These are phyloP conservation scores for Talaromyces proteolyticus DNA, from an alignment of 495 filamentous ascomycete species.

Conservation along the genomic window DNA sequence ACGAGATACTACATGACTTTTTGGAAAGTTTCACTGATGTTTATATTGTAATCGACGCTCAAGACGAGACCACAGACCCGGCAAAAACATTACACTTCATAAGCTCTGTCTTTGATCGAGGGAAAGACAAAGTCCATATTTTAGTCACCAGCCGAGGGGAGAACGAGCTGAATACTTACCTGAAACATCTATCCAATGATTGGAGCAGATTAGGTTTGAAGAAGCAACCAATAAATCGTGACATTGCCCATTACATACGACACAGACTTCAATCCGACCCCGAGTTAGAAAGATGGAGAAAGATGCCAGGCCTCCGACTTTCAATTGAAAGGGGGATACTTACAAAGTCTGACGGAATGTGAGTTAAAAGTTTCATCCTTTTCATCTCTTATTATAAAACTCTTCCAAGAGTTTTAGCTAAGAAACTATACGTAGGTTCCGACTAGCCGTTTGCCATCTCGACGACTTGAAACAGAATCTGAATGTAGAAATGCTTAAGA, in stretches of 20 bases:
- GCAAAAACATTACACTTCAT: background rate
- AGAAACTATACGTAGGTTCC: constrained; percentile 21
- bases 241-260: constrained; percentile 24
- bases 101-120: background rate
- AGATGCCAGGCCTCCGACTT: background rate
- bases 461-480: constrained; percentile 14
- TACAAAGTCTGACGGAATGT: constrained; percentile 7
- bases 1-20: background rate
- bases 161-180: constrained; percentile 9
- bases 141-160: constrained; percentile 32
- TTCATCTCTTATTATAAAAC: too few species aligned
- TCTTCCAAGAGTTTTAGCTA: constrained; percentile 5
- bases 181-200: background rate
- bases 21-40: constrained; percentile 9
- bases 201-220: constrained; percentile 7
- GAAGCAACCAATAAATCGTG: constrained; percentile 18
- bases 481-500: constrained; percentile 18
- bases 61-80: constrained; percentile 16
- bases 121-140: constrained; percentile 17
- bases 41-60: constrained; percentile 24
- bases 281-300: constrained; percentile 18
- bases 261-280: constrained; percentile 18
- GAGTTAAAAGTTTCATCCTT: constrained; percentile 30
- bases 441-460: constrained; percentile 34
- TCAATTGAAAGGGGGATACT: background rate